A percentile compares a stretch with the other conserved stretches of the same genome.
phyloP scores from a whole-genome alignment of 805 yeast genomes.

The Maudiozyma barnettii region DNA sequence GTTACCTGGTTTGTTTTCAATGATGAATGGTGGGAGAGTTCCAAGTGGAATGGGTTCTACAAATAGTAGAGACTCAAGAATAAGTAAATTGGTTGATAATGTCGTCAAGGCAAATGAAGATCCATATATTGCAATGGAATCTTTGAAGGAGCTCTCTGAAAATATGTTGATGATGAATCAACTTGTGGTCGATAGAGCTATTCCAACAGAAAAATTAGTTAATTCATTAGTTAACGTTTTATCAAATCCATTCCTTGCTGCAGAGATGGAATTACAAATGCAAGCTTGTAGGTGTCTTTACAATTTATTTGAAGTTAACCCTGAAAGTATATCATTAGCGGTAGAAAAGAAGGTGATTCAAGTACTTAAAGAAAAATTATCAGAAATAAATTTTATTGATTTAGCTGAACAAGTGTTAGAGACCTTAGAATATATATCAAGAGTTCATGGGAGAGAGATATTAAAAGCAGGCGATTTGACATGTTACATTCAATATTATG shows the following conservation, averaged over 20 bases:
- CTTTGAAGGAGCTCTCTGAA: slow-evolving; percentile 56
- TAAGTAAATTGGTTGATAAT: slow-evolving; percentile 22
- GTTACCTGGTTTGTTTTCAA: slow-evolving; percentile 33
- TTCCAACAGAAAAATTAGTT: slow-evolving; percentile 53
- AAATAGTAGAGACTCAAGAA: slow-evolving; percentile 13
- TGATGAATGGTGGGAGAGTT: slow-evolving; percentile 20
- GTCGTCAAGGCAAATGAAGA: slow-evolving; percentile 35
- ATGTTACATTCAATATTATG: slow-evolving; percentile 64
- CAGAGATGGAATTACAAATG: slow-evolving; percentile 69
- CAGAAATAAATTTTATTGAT: slow-evolving; percentile 77
- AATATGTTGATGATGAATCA: slow-evolving; percentile 60
- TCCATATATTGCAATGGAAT: slow-evolving; percentile 52
- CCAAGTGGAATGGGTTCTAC: background rate
- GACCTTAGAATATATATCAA: slow-evolving; percentile 57
- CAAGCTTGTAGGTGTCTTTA: slow-evolving; percentile 78
- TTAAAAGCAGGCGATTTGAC: slow-evolving; percentile 50
- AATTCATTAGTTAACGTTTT: slow-evolving; percentile 48
- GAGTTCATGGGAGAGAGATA: slow-evolving; percentile 42
- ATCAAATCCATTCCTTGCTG: slow-evolving; percentile 45
- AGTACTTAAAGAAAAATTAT: slow-evolving; percentile 52
- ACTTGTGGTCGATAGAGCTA: slow-evolving; percentile 47
- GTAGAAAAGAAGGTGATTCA: slow-evolving; percentile 59
- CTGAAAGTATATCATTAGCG: slow-evolving; percentile 52
- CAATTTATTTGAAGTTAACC: slow-evolving; percentile 67
- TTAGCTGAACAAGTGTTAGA: slow-evolving; percentile 85